Evolutionary conservation across 148 eudicot genomes (phyloP).

Genomic region (Chenopodium suecicum): DNA sequence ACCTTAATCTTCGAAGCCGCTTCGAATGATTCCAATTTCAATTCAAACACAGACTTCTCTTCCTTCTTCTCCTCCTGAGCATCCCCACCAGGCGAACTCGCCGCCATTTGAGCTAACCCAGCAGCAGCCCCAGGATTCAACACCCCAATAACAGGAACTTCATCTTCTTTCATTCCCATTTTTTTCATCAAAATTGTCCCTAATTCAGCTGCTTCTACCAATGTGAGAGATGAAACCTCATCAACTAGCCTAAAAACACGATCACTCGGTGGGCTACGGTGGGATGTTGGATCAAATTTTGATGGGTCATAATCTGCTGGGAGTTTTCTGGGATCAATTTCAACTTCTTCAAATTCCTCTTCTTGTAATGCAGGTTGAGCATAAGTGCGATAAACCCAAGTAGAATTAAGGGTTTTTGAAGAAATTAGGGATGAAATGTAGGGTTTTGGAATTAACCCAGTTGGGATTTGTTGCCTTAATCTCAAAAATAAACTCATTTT

Average conservation of each 20-base stretch:
- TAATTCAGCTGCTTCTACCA: slow-evolving; percentile 61
- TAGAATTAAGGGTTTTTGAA: slow-evolving; percentile 23
- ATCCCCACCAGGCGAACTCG: slow-evolving; percentile 37
- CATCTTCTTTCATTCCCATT: slow-evolving; percentile 57
- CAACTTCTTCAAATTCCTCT: slow-evolving; percentile 63
- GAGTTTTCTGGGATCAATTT: slow-evolving; percentile 80
- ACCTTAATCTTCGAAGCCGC: slow-evolving; percentile 82
- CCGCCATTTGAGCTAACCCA: slow-evolving; percentile 53
- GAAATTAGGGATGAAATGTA: slow-evolving; percentile 20
- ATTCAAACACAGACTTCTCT: slow-evolving; percentile 82
- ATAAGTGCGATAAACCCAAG: slow-evolving; percentile 37
- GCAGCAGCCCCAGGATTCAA: slow-evolving; percentile 76
- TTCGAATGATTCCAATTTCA: slow-evolving; percentile 82
- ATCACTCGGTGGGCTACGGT: slow-evolving; percentile 78
- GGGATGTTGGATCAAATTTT: slow-evolving; percentile 74
- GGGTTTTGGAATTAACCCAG: slow-evolving; percentile 42
- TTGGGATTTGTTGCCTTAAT: slow-evolving; percentile 46
- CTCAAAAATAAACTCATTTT: slow-evolving; percentile 60
- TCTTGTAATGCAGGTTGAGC: slow-evolving; percentile 55
- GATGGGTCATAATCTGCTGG: slow-evolving; percentile 89
- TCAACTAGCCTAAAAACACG: slow-evolving; percentile 86
- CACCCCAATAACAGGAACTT: slow-evolving; percentile 65
- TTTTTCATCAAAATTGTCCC: slow-evolving; percentile 68
- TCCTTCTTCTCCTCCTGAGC: slow-evolving; percentile 58
- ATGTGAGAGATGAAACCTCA: slow-evolving; percentile 65